These are phyloP conservation scores for Pythium periplocum DNA, from an alignment of 352 stramenopile genomes.

Conservation along the genomic window DNA sequence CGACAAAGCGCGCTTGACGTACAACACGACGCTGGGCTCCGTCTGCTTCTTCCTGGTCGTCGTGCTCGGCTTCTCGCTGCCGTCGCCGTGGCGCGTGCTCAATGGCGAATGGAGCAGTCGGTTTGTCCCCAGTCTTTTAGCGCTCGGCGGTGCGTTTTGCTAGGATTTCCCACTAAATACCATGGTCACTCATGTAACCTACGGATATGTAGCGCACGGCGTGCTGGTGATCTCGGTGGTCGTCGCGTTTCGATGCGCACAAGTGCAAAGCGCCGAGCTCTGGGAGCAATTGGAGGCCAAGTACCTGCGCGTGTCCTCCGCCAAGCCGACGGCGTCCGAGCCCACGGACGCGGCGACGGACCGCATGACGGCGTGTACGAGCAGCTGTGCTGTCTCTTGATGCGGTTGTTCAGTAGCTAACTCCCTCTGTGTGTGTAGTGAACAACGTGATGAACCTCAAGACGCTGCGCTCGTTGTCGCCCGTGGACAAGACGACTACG, in stretches of 20 bases:
- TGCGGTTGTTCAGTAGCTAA: no score
- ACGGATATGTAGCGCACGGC: conserved; percentile 29
- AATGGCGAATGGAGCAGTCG: conserved; percentile 67
- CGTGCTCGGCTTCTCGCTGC: conserved; percentile 46
- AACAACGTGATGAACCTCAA: conserved; percentile 56
- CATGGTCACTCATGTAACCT: background rate
- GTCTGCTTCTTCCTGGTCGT: conserved; percentile 28
- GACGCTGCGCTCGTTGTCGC: conserved; percentile 44
- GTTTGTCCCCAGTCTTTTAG: conserved; percentile 41
- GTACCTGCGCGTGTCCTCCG: conserved; percentile 15
- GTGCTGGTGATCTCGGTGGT: conserved; percentile 48
- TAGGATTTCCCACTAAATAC: background rate
- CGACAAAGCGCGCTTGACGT: conserved; percentile 53
- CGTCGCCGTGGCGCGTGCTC: conserved; percentile 61
- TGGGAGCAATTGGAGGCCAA: conserved; percentile 55
- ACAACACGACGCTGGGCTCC: conserved; percentile 53
- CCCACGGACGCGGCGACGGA: background rate
- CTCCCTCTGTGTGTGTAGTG: conserved; percentile 24
- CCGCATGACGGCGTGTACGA: background rate
- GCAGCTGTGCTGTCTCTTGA: no score
- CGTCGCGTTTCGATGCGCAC: conserved; percentile 51
- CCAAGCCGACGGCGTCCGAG: background rate
- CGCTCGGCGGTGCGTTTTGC: conserved; percentile 33
- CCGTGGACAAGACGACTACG: conserved; percentile 29
- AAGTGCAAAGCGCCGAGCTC: conserved; percentile 60